phyloP scores from a whole-genome alignment of 352 stramenopile species.

The Hyphochytrium catenoides region DNA sequence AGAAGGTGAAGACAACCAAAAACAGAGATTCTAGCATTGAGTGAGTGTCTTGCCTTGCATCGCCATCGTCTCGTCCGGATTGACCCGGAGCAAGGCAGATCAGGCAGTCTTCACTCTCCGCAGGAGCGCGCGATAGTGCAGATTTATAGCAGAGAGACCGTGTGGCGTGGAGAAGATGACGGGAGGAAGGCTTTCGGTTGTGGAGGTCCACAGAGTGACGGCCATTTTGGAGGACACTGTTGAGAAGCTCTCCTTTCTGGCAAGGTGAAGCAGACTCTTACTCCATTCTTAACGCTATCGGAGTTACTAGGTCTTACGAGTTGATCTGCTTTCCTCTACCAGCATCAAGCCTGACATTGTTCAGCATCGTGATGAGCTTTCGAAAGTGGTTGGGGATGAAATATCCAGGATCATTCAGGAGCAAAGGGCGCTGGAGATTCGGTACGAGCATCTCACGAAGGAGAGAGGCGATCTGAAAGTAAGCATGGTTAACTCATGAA shows the following conservation, averaged over 20 bases:
- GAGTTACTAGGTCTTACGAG: constrained; percentile 1
- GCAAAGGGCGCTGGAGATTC: constrained; percentile 48
- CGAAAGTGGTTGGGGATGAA: constrained; percentile 70
- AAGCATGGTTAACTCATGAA: background rate
- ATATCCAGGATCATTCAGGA: constrained; percentile 76
- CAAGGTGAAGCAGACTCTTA: constrained; percentile 7
- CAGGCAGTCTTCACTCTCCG: too few species aligned
- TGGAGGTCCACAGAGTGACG: constrained; percentile 34
- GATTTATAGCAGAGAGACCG: too few species aligned
- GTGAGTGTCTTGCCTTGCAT: too few species aligned
- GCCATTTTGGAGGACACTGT: constrained; percentile 64
- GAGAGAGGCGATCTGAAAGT: constrained; percentile 56
- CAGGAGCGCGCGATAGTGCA: too few species aligned
- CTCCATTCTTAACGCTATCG: constrained; percentile 2
- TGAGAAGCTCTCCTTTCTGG: constrained; percentile 70
- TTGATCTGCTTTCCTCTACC: too few species aligned
- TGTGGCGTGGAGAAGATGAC: too few species aligned
- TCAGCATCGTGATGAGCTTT: constrained; percentile 70
- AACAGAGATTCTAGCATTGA: too few species aligned
- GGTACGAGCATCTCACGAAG: constrained; percentile 69
- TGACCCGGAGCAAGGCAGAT: too few species aligned
- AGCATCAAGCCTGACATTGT: constrained; percentile 72
- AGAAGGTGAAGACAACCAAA: too few species aligned
- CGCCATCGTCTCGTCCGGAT: too few species aligned
- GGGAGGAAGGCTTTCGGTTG: constrained; percentile 25